These are phyloP conservation scores for Cetraspora pellucida DNA, from an alignment of 192 early-diverging fungal species.

Conservation along the genomic window DNA sequence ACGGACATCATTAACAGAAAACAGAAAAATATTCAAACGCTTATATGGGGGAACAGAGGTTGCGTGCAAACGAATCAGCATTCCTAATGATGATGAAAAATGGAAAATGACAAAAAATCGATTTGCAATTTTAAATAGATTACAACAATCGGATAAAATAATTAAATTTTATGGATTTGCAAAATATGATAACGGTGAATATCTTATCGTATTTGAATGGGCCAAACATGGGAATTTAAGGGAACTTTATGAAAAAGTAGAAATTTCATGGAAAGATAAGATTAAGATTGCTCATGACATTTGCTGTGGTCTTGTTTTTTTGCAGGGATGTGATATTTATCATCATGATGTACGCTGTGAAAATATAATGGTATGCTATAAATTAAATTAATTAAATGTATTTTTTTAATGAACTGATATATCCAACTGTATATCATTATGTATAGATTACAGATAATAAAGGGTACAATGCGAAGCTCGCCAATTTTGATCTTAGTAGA, in stretches of 20 bases:
- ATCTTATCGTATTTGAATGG: conserved; percentile 25
- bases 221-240: conserved; percentile 6
- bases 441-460: neutral
- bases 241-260: neutral
- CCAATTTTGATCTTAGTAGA: conserved; percentile 9
- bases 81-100: neutral
- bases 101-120: neutral
- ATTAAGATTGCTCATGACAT: conserved; percentile 15
- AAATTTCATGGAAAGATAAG: conserved; percentile 8
- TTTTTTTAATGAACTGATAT: neutral
- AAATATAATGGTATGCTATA: conserved; percentile 21
- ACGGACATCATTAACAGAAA: neutral
- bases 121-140: conserved; percentile 1
- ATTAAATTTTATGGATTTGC: conserved; percentile 26
- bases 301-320: conserved; percentile 25
- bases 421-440: neutral
- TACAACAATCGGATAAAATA: conserved; percentile 2
- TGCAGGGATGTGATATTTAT: neutral
- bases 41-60: neutral
- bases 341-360: conserved; percentile 30
- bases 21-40: too few relatives aligned
- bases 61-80: neutral
- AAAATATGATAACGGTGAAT: neutral
- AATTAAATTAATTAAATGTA: neutral
- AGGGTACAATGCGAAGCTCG: conserved; percentile 7